Conservation (phyloP, 1,284 basidiomycete genomes). For the Hymenochaete sp. region DNA sequence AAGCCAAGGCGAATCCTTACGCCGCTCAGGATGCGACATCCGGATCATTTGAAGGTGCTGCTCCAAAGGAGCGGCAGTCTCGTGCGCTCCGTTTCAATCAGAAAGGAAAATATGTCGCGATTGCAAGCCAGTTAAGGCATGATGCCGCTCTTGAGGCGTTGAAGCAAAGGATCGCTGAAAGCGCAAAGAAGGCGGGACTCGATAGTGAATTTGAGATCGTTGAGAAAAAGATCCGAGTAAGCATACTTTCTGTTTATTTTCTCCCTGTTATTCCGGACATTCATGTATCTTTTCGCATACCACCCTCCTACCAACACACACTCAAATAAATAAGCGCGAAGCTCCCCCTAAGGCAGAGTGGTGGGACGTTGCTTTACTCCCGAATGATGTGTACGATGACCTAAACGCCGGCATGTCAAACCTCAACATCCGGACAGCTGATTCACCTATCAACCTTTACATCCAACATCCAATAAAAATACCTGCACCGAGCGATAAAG, state of each 20-base stretch:
- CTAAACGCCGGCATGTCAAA: conserved; percentile 47
- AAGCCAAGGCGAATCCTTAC: conserved; percentile 63
- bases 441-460: conserved; percentile 83
- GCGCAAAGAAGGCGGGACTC: conserved; percentile 85
- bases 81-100: conserved; percentile 77
- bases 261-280: background rate
- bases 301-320: conserved; percentile 12
- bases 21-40: conserved; percentile 40
- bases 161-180: conserved; percentile 88
- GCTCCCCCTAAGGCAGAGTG: conserved; percentile 89
- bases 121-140: conserved; percentile 79
- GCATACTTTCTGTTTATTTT: conserved; percentile 21
- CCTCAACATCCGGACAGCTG: conserved; percentile 53
- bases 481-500: conserved; percentile 82
- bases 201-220: conserved; percentile 86
- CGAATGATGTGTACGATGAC: conserved; percentile 73
- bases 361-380: conserved; percentile 93
- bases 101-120: conserved; percentile 83
- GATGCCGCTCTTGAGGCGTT: conserved; percentile 84
- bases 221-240: conserved; percentile 78
- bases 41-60: conserved; percentile 57
- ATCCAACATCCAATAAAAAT: conserved; percentile 98
- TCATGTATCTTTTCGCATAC: conserved; percentile 2
- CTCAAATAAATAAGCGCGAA: conserved; percentile 46
- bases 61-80: conserved; percentile 60